Percentiles rank a stretch among this genome's conserved stretches.
These are phyloP conservation scores for Russula ochroleuca DNA, from an alignment of 768 basidiomycete species.

Conservation along the genomic window DNA sequence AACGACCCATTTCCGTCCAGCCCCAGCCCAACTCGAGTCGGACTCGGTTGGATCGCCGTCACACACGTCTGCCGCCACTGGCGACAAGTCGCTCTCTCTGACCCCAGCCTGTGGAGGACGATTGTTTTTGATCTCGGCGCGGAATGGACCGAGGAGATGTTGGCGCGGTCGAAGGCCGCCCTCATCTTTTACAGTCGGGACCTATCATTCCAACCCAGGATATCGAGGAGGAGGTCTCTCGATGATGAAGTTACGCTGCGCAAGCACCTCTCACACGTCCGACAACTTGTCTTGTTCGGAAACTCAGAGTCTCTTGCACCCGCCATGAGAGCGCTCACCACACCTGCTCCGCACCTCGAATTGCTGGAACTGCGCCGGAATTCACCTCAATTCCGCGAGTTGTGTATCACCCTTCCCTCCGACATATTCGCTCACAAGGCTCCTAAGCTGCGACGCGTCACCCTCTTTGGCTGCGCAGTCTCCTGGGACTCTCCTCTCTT, in stretches of 20 bases:
- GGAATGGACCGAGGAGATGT: slow-evolving; percentile 6
- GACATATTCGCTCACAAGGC: background rate
- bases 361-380: background rate
- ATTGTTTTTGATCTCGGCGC: background rate
- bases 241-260: background rate
- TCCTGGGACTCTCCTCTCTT: slow-evolving; percentile 4
- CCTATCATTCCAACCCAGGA: background rate
- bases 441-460: background rate
- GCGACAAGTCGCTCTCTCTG: slow-evolving; percentile 9
- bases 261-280: background rate
- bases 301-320: background rate
- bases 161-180: background rate
- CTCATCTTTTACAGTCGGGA: slow-evolving; percentile 1
- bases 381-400: background rate
- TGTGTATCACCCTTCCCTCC: background rate
- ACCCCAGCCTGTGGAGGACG: background rate
- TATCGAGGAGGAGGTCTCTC: background rate
- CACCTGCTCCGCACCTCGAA: slow-evolving; percentile 2
- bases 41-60: slow-evolving; percentile 15
- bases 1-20: background rate
- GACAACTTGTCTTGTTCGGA: background rate
- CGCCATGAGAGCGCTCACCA: background rate
- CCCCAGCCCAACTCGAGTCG: background rate
- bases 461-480: background rate
- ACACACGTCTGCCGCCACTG: slow-evolving; percentile 12